Base-by-base conservation (phyloP, 208 protist species). In the Acanthamoeba royreba region DNA sequence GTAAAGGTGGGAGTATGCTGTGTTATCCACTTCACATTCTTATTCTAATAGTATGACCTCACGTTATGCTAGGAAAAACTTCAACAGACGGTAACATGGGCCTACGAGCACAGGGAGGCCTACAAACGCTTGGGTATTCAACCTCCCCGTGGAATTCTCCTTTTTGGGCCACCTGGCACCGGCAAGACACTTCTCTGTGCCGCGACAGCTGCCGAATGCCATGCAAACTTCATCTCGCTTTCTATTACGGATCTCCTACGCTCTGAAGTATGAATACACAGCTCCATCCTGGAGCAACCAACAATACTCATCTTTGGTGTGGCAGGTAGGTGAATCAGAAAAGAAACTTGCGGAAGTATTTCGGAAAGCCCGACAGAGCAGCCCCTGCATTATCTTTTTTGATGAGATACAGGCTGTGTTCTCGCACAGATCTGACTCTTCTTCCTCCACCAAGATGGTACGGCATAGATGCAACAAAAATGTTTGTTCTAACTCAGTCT, bases 391-490 rank as follows among this genome's bases (percentile, higher is more conserved):
- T 31, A 31, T 92, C 53, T 92, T 92, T 58, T 92, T 92, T 31
- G 87, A 92, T 31, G 87, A 92, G 46, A 92, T 92, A 33, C 87
- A 92, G 46, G 87, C 87, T 19, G 46, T 92, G 7, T 92, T 92
- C n/a, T 69, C 55, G 3, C 52, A 77, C 17, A 35, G 87, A 35
- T 79, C 66, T 25, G 52, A 69, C n/a, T 46, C 87, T 31, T 69
- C 43, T 47, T 46, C 55, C 4, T 92, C 87, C 4, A 53, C 87
- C 38, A 92, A 92, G 33, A 92, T 77, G 63, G 87, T 92, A 28
- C n/a, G n/a, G n/a, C n/a, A n/a, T n/a, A n/a, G n/a, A n/a, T n/a
- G n/a, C n/a, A n/a, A n/a, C n/a, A n/a, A n/a, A n/a, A n/a, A n/a
- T n/a, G n/a, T n/a, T n/a, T n/a, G n/a, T n/a, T n/a, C n/a, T n/a